Base-by-base conservation (phyloP, 202 grass and related monocot species). In the Brachypodium distachyon region DNA sequence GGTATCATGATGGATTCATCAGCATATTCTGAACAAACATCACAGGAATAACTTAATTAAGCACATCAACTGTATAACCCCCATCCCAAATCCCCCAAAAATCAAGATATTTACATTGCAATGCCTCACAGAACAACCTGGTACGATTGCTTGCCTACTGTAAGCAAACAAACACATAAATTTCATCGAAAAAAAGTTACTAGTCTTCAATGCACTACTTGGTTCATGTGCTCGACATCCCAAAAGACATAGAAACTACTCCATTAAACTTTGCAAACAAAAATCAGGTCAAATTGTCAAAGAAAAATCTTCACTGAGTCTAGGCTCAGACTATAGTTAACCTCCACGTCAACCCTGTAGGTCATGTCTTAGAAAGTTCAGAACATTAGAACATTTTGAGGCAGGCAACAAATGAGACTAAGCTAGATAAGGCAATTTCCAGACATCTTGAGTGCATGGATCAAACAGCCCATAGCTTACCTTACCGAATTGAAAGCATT, bases 1-100 rank as follows among this genome's bases (percentile, higher is more conserved):
- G 92, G 92, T 87, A 99, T 96, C 83, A 99, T 90, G 46, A 87
- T 82, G 62, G 81, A 88, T 87, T 99, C 96, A 76, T 96, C 92
- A 85, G 82, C 86, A 78, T 99, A 99, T 81, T 99, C 96, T 99
- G 92, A 89, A 96, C n/a, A n/a, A 89, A 86, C 50, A 31, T 26
- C 48, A 84, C 25, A 63, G 46, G 60, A 61, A 87, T 77, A 46
- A 60, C 70, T 88, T 74, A 84, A 63, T 74, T 41, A 61, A n/a
- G n/a, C 22, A 51, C 49, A 29, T 67, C 43, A 6, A 61, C 33
- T n/a, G 59, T 48, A 65, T 82, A n/a, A n/a, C n/a, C n/a, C n/a
- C n/a, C n/a, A n/a, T n/a, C n/a, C n/a, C n/a, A n/a, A n/a, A n/a
- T n/a, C n/a, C n/a, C 57, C 51, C 70, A 6, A 47, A 61, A 23